phyloP scores from a whole-genome alignment of 192 early-diverging fungal species.

The Dissophora globulifera region DNA sequence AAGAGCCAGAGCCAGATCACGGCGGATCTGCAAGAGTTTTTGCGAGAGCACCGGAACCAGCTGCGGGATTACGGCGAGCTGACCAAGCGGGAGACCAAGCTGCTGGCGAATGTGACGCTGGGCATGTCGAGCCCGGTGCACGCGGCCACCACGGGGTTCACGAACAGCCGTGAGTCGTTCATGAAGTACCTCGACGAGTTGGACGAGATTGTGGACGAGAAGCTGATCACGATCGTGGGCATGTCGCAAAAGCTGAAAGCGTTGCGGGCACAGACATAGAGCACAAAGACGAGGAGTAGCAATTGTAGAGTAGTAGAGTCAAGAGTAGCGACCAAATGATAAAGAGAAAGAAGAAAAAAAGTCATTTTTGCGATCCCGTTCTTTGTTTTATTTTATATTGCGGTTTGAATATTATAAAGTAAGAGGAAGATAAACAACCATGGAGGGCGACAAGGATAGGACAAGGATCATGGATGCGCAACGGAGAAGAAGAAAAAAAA shows the following conservation, averaged over 20 bases:
- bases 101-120: constrained; percentile 68
- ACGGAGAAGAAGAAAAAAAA: too few species aligned
- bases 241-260: constrained; percentile 49
- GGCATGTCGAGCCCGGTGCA: constrained; percentile 58
- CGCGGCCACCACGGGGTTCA: constrained; percentile 24
- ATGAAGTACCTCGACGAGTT: constrained; percentile 62
- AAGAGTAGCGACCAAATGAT: too few species aligned
- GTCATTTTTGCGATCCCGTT: too few species aligned
- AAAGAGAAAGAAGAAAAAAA: too few species aligned
- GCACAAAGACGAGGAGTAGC: too few species aligned
- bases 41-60: constrained; percentile 72
- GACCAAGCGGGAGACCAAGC: constrained; percentile 74
- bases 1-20: neutral
- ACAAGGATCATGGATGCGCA: too few species aligned
- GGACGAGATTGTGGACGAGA: constrained; percentile 67
- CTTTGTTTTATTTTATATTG: too few species aligned
- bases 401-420: too few species aligned
- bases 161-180: constrained; percentile 30
- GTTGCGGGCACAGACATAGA: constrained; percentile 15
- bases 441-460: too few species aligned
- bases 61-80: constrained; percentile 69
- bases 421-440: too few species aligned
- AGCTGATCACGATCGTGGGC: constrained; percentile 62
- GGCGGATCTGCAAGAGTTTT: constrained; percentile 66
- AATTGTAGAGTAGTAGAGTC: neutral